phyloP scores from a whole-genome alignment of 805 yeast genomes.

The Sugiyamaella mastotermitis region DNA sequence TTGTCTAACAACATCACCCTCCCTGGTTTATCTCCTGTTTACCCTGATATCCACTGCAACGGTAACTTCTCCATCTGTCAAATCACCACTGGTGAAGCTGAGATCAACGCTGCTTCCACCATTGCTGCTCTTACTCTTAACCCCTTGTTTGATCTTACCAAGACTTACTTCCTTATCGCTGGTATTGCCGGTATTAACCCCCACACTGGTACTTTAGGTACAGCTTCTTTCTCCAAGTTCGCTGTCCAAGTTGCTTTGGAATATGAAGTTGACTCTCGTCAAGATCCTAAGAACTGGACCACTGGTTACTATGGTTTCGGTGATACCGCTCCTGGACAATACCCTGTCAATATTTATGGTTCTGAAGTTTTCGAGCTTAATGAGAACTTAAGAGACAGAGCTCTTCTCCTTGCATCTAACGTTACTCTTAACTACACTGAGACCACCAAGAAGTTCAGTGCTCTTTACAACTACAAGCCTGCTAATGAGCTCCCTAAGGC shows the following conservation, averaged over 20 bases:
- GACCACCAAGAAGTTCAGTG: conserved; percentile 36
- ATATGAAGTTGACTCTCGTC: conserved; percentile 50
- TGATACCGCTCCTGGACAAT: conserved; percentile 41
- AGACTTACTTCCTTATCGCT: conserved; percentile 56
- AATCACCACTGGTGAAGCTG: conserved; percentile 64
- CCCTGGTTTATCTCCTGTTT: conserved; percentile 61
- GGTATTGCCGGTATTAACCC: conserved; percentile 68
- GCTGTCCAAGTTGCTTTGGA: conserved; percentile 58
- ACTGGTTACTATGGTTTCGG: conserved; percentile 57
- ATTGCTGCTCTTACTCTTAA: conserved; percentile 48
- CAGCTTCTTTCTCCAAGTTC: conserved; percentile 53
- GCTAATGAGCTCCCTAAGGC: conserved; percentile 45
- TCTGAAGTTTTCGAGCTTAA: conserved; percentile 62
- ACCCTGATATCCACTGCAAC: conserved; percentile 52
- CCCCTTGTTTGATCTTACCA: conserved; percentile 50
- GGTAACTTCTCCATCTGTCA: conserved; percentile 50
- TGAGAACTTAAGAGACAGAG: conserved; percentile 52
- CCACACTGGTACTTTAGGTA: conserved; percentile 47
- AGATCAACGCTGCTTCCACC: conserved; percentile 59
- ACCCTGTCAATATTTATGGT: conserved; percentile 54
- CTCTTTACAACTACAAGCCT: conserved; percentile 43
- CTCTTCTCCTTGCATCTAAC: conserved; percentile 44
- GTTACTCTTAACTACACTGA: conserved; percentile 37
- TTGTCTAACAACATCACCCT: conserved; percentile 49
- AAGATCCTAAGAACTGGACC: conserved; percentile 48